Conservation (phyloP, 768 basidiomycete genomes). For the Amanita fuliginea region DNA sequence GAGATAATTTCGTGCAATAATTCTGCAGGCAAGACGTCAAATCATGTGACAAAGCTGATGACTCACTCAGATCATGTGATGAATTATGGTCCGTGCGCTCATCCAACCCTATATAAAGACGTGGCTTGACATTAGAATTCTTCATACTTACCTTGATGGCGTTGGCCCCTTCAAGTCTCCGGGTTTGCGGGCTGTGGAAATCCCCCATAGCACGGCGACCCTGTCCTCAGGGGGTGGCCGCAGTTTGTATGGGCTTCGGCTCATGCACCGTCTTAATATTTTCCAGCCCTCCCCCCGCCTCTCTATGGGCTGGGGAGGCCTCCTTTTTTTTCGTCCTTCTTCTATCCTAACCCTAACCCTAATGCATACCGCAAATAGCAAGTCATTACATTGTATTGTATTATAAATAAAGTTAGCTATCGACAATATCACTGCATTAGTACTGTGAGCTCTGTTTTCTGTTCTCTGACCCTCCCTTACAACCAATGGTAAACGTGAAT, state of each 20-base stretch:
- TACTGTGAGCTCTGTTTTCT: no score
- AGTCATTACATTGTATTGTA: no score
- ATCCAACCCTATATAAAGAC: slow-evolving; percentile 14
- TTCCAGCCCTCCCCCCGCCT: slow-evolving; percentile 62
- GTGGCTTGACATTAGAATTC: not conserved
- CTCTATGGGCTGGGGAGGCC: slow-evolving; percentile 44
- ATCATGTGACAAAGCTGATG: no score
- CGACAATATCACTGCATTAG: no score
- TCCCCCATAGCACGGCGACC: slow-evolving; percentile 44
- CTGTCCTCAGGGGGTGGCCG: slow-evolving; percentile 37
- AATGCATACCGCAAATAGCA: slow-evolving; percentile 12
- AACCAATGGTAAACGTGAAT: no score
- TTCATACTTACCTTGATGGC: slow-evolving; percentile 43
- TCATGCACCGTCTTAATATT: slow-evolving; percentile 77
- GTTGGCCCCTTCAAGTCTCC: slow-evolving; percentile 27
- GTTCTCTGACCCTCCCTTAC: no score
- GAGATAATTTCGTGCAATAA: slow-evolving; percentile 15
- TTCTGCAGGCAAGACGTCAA: slow-evolving; percentile 12
- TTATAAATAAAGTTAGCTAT: no score
- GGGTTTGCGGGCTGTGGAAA: slow-evolving; percentile 32
- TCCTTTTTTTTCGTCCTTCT: slow-evolving; percentile 19
- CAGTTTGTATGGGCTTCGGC: slow-evolving; percentile 61
- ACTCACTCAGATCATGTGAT: not conserved
- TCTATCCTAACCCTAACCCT: slow-evolving; percentile 27
- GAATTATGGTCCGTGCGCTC: slow-evolving; percentile 11